A percentile compares a stretch with the other conserved stretches of the same genome.
phyloP scores from a whole-genome alignment of 1,284 basidiomycete genomes.

The Rugiboletus extremiorientalis region DNA sequence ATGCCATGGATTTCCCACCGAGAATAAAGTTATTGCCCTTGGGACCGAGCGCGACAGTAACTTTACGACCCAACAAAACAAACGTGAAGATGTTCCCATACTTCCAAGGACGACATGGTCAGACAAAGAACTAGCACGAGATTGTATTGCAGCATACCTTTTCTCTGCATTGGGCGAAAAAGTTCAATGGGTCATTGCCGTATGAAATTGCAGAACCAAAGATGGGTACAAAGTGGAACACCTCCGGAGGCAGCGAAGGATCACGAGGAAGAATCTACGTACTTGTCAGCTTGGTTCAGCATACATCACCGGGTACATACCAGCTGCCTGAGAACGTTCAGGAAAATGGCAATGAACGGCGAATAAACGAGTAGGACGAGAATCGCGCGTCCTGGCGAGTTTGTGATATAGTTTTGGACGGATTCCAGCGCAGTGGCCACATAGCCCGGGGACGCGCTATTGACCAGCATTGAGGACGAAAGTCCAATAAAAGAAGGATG shows the following conservation, averaged over 20 bases:
- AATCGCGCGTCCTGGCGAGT: slow-evolving; percentile 23
- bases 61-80: slow-evolving; percentile 82
- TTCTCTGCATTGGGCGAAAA: slow-evolving; percentile 73
- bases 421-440: slow-evolving; percentile 19
- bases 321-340: slow-evolving; percentile 64
- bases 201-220: slow-evolving; percentile 77
- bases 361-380: slow-evolving; percentile 32
- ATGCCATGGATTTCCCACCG: slow-evolving; percentile 89
- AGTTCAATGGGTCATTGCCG: slow-evolving; percentile 79
- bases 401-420: slow-evolving; percentile 19
- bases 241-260: slow-evolving; percentile 65
- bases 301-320: slow-evolving; percentile 37
- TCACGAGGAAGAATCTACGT: slow-evolving; percentile 54
- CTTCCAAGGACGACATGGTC: slow-evolving; percentile 33
- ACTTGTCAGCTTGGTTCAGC: slow-evolving; percentile 4
- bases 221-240: slow-evolving; percentile 78
- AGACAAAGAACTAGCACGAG: not conserved
- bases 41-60: slow-evolving; percentile 91
- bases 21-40: slow-evolving; percentile 95
- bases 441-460: slow-evolving; percentile 30
- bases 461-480: slow-evolving; percentile 27
- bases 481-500: not conserved
- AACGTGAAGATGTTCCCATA: slow-evolving; percentile 92
- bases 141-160: slow-evolving; percentile 64
- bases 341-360: slow-evolving; percentile 46